phyloP scores from a whole-genome alignment of 1,284 basidiomycete genomes.

The Chiua sp. region DNA sequence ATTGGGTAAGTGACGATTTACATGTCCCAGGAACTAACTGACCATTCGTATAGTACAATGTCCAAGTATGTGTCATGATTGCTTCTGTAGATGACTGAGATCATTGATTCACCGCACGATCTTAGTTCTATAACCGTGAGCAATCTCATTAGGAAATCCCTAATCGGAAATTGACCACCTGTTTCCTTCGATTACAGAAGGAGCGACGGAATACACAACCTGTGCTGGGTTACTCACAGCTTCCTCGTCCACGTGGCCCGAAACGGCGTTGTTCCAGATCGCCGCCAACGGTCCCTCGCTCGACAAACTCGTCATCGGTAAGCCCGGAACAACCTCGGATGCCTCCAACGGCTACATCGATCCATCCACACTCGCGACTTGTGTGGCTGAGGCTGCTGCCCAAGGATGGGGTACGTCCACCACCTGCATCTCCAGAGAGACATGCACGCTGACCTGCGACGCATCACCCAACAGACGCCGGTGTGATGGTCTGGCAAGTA shows the following conservation, averaged over 20 bases:
- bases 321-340: conserved; percentile 58
- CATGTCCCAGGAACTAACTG: neutral
- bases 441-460: conserved; percentile 5
- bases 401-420: conserved; percentile 58
- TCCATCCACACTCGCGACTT: conserved; percentile 56
- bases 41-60: conserved; percentile 42
- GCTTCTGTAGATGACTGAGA: neutral
- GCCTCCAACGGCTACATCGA: conserved; percentile 64
- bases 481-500: conserved; percentile 52
- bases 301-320: conserved; percentile 64
- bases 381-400: conserved; percentile 56
- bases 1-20: conserved; percentile 44
- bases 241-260: conserved; percentile 47
- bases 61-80: conserved; percentile 40
- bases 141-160: neutral
- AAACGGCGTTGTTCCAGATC: conserved; percentile 65
- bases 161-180: neutral
- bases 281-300: conserved; percentile 57
- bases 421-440: neutral
- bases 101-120: neutral
- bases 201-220: conserved; percentile 50
- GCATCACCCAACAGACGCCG: conserved; percentile 50
- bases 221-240: conserved; percentile 49
- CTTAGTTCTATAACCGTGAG: conserved; percentile 67
- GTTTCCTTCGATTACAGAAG: conserved; percentile 39